phyloP scores from a whole-genome alignment of 2,329 filamentous ascomycete genomes.

The Ophiosphaerella korrae region DNA sequence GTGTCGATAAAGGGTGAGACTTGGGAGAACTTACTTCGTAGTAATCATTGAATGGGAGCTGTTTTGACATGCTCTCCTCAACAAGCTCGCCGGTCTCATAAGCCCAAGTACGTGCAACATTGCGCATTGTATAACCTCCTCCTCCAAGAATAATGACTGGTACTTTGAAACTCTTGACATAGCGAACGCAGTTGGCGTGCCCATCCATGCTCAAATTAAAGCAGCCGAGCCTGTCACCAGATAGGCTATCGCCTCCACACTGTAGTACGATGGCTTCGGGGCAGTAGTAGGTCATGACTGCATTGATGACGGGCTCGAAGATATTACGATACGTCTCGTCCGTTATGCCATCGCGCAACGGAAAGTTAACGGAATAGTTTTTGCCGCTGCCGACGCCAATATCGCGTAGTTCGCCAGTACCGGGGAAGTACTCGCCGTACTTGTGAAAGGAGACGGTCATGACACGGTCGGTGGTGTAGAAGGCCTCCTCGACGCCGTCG shows the following conservation, averaged over 20 bases:
- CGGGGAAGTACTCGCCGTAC: conserved; percentile 74
- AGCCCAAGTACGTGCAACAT: conserved; percentile 66
- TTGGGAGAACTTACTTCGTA: conserved; percentile 65
- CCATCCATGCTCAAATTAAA: conserved; percentile 74
- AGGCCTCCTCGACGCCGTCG: conserved; percentile 75
- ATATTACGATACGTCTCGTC: conserved; percentile 70
- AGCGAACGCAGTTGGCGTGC: conserved; percentile 72
- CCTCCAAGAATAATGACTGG: conserved; percentile 70
- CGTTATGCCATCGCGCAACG: conserved; percentile 71
- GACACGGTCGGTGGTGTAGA: conserved; percentile 73
- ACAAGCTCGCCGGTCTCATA: conserved; percentile 80
- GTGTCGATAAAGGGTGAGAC: not conserved
- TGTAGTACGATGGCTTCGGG: conserved; percentile 72
- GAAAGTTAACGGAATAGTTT: conserved; percentile 72
- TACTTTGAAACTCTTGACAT: conserved; percentile 69
- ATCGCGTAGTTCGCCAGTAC: conserved; percentile 70
- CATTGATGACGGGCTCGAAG: conserved; percentile 70
- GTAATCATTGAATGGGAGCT: conserved; percentile 96
- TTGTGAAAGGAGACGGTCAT: conserved; percentile 77
- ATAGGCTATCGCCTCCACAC: conserved; percentile 71
- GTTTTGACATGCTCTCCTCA: conserved; percentile 76
- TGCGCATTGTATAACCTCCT: conserved; percentile 73
- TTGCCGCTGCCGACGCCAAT: conserved; percentile 71
- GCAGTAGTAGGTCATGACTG: conserved; percentile 71
- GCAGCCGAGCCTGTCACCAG: conserved; percentile 69